Evolutionary conservation across 1,139 yeast species (phyloP).

Genomic region (Pneumocystis sp.): DNA sequence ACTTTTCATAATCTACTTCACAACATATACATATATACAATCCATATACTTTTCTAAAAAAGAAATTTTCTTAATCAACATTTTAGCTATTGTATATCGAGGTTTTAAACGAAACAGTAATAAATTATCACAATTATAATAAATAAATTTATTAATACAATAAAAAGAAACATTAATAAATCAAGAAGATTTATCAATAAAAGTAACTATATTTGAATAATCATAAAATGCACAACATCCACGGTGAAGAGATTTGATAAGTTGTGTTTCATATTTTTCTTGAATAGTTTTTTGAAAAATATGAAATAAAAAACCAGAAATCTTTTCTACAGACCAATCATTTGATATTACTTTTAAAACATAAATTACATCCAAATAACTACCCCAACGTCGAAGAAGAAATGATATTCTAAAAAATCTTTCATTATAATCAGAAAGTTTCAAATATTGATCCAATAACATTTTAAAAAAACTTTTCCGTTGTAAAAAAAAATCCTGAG

Average conservation of each 20-base stretch:
- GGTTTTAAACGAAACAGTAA: background rate
- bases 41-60: background rate
- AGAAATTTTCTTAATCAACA: background rate
- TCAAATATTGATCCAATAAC: constrained; percentile 20
- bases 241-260: constrained; percentile 7
- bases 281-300: constrained; percentile 14
- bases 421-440: constrained; percentile 17
- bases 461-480: constrained; percentile 20
- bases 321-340: constrained; percentile 25
- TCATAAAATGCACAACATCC: background rate
- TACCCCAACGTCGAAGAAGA: constrained; percentile 23
- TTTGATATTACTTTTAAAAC: constrained; percentile 23
- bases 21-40: background rate
- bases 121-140: background rate
- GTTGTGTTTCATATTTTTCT: constrained; percentile 13
- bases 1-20: background rate
- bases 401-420: constrained; percentile 19
- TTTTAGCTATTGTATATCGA: too few relatives aligned
- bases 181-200: background rate
- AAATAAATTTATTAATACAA: background rate
- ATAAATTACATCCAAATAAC: constrained; percentile 17
- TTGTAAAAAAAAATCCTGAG: constrained; percentile 5
- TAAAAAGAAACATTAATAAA: background rate
- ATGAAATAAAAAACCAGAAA: constrained; percentile 20
- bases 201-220: background rate